A percentile compares a stretch with the other conserved stretches of the same genome.
These are phyloP conservation scores for Plenodomus lindquistii DNA, from an alignment of 2,329 filamentous ascomycete genomes.

Conservation along the genomic window DNA sequence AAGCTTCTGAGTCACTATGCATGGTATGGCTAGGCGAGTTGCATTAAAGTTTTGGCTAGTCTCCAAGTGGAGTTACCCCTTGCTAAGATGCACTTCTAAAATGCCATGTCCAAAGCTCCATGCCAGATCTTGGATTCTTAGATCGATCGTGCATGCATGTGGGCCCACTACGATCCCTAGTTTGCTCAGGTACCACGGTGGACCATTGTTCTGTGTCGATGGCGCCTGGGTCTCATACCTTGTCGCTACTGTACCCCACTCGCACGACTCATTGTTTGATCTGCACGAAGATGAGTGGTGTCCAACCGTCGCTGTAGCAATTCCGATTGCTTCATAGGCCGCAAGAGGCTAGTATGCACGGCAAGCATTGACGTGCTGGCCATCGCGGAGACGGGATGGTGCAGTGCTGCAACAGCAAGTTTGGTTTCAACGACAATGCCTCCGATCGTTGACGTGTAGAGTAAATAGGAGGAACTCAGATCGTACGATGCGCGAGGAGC, in stretches of 20 bases:
- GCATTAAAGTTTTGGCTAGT: background rate
- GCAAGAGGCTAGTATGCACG: conserved; percentile 3
- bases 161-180: background rate
- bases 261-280: too few relatives aligned
- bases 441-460: conserved; percentile 13
- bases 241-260: background rate
- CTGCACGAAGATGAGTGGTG: background rate
- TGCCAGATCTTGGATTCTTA: conserved; percentile 9
- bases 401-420: background rate
- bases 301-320: background rate
- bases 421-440: background rate
- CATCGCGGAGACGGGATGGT: background rate
- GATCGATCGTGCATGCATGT: conserved; percentile 5
- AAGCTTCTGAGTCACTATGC: background rate
- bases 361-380: background rate
- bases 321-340: conserved; percentile 4
- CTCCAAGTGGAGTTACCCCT: too few relatives aligned
- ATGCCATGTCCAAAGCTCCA: background rate
- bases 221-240: conserved; percentile 5
- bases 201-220: background rate
- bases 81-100: background rate
- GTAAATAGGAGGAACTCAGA: background rate
- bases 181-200: conserved; percentile 2
- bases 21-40: background rate
- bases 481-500: conserved; percentile 5